Percentiles rank a stretch among this genome's conserved stretches.
Conservation (phyloP, 805 yeast species). For the Candida coquimbonensis region DNA sequence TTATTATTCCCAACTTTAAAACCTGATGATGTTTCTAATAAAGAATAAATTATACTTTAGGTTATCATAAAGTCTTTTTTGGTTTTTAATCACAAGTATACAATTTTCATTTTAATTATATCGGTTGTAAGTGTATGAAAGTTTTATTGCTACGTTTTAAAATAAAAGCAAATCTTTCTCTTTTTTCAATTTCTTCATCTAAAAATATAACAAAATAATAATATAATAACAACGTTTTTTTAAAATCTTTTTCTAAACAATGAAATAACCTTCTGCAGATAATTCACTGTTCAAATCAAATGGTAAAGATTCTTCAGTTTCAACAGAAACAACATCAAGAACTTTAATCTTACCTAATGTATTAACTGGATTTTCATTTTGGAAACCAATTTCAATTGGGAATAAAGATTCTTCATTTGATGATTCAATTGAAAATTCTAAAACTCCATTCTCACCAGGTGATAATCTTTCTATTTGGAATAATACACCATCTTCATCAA, state of each 20-base stretch:
- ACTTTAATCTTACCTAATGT: constrained; percentile 65
- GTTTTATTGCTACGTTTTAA: too few species aligned
- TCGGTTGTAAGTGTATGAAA: too few species aligned
- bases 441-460: constrained; percentile 56
- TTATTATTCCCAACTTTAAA: constrained; percentile 97
- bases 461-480: constrained; percentile 54
- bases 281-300: constrained; percentile 58
- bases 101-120: too few species aligned
- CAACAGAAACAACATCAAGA: constrained; percentile 44
- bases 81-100: too few species aligned
- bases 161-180: too few species aligned
- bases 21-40: constrained; percentile 53
- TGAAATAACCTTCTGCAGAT: constrained; percentile 1
- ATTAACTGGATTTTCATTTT: constrained; percentile 36
- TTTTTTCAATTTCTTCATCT: too few species aligned
- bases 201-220: too few species aligned
- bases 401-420: constrained; percentile 71
- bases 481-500: constrained; percentile 61
- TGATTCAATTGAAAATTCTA: constrained; percentile 72
- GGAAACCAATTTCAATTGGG: constrained; percentile 77
- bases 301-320: constrained; percentile 53
- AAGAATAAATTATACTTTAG: too few species aligned
- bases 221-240: background rate
- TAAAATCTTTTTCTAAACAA: background rate
- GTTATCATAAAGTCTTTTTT: too few species aligned